These are phyloP conservation scores for Arthrobotrys pseudoclavata DNA, from an alignment of 2,329 filamentous ascomycete species.

Conservation along the genomic window DNA sequence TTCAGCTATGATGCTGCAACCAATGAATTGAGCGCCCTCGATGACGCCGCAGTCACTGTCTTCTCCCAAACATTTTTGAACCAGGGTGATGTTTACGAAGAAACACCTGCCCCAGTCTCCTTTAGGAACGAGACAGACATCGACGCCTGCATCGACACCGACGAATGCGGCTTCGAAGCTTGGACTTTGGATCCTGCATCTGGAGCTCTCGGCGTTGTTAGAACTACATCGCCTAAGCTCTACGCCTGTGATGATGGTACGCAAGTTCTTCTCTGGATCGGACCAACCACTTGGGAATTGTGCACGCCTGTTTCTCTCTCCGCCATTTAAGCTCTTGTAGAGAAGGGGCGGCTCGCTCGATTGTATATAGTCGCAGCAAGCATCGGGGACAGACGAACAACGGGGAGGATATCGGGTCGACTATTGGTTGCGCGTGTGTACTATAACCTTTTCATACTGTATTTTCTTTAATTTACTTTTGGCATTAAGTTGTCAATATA, in stretches of 20 bases:
- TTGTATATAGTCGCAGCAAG: not conserved
- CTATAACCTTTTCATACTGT: constrained; percentile 33
- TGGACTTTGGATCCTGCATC: constrained; percentile 28
- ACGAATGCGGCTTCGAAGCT: constrained; percentile 28
- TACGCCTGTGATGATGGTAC: constrained; percentile 26
- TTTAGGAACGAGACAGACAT: constrained; percentile 34
- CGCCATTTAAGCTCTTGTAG: constrained; percentile 11
- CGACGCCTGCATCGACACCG: constrained; percentile 10
- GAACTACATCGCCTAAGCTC: constrained; percentile 29
- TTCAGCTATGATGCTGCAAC: constrained; percentile 63
- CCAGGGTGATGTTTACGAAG: constrained; percentile 17
- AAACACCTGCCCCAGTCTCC: constrained; percentile 31
- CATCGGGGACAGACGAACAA: constrained; percentile 9
- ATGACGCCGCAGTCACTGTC: constrained; percentile 5
- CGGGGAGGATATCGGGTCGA: constrained; percentile 20
- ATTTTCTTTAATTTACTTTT: constrained; percentile 42
- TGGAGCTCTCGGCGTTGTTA: constrained; percentile 12
- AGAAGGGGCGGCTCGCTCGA: not conserved
- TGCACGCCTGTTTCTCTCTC: constrained; percentile 28
- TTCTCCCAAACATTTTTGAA: constrained; percentile 40
- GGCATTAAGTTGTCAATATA: constrained; percentile 22
- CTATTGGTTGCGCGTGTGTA: constrained; percentile 30
- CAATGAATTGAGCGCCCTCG: constrained; percentile 16
- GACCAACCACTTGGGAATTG: constrained; percentile 17
- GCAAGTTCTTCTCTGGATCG: constrained; percentile 22